Evolutionary conservation across 1,284 basidiomycete genomes (phyloP).

Genomic region (Coniophora puteana): DNA sequence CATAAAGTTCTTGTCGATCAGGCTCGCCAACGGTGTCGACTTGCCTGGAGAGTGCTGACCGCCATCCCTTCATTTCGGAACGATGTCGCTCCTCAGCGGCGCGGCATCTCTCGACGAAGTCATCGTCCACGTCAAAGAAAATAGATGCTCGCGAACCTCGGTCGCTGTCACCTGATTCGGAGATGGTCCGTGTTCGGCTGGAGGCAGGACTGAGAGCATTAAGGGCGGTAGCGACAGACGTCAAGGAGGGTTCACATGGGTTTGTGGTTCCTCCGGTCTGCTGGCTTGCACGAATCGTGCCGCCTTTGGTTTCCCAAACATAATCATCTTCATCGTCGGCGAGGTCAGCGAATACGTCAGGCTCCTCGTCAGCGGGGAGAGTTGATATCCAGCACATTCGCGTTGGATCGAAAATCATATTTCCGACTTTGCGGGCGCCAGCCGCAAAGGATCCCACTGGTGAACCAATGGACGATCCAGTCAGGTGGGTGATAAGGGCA

Average conservation of each 20-base stretch:
- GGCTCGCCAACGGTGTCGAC: slow-evolving; percentile 39
- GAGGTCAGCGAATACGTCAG: slow-evolving; percentile 87
- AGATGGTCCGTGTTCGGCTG: slow-evolving; percentile 60
- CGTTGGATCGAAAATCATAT: slow-evolving; percentile 95
- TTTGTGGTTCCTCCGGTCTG: slow-evolving; percentile 37
- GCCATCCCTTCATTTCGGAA: slow-evolving; percentile 81
- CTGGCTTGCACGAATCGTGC: slow-evolving; percentile 70
- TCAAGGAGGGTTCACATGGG: slow-evolving; percentile 28
- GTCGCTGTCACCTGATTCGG: slow-evolving; percentile 72
- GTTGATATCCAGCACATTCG: slow-evolving; percentile 94
- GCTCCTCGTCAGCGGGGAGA: slow-evolving; percentile 82
- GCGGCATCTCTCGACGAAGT: slow-evolving; percentile 68
- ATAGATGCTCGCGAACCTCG: slow-evolving; percentile 71
- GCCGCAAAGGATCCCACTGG: slow-evolving; percentile 73
- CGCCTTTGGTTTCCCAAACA: slow-evolving; percentile 66
- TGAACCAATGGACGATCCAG: slow-evolving; percentile 77
- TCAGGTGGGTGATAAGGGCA: slow-evolving; percentile 90
- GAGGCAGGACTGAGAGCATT: slow-evolving; percentile 56
- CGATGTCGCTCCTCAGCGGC: slow-evolving; percentile 78
- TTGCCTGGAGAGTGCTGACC: slow-evolving; percentile 42
- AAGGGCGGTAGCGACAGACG: slow-evolving; percentile 35
- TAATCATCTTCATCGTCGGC: slow-evolving; percentile 79
- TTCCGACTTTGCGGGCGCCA: slow-evolving; percentile 84
- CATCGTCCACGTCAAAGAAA: slow-evolving; percentile 68
- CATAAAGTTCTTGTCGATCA: slow-evolving; percentile 64